A percentile compares a stretch with the other conserved stretches of the same genome.
Conservation (phyloP, 305 asterid genomes). For the Rubia balearica region DNA sequence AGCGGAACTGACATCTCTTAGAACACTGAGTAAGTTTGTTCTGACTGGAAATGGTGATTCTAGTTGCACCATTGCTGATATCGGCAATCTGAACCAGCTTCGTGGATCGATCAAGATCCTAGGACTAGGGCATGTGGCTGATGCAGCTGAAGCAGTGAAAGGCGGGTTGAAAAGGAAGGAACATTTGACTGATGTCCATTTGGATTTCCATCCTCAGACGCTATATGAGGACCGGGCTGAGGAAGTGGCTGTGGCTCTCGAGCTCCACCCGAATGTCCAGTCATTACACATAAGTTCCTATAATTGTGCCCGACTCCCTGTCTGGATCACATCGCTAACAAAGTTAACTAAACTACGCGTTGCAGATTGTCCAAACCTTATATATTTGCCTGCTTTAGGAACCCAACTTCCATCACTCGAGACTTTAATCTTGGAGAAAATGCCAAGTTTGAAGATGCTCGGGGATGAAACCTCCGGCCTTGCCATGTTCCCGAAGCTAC, state of each 20-base stretch:
- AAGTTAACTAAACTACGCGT: constrained; percentile 33
- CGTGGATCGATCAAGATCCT: constrained; percentile 42
- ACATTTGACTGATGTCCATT: constrained; percentile 29
- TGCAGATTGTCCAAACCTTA: constrained; percentile 34
- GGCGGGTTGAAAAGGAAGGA: constrained; percentile 41
- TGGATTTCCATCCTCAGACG: constrained; percentile 35
- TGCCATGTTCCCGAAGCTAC: constrained; percentile 39
- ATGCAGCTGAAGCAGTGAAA: constrained; percentile 30
- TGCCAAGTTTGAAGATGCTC: constrained; percentile 20
- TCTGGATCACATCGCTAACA: constrained; percentile 38
- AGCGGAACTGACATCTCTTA: constrained; percentile 35
- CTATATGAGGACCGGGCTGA: constrained; percentile 12
- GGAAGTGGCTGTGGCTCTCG: constrained; percentile 48
- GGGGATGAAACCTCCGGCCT: constrained; percentile 5
- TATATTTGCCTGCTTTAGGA: constrained; percentile 45
- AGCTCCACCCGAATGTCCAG: constrained; percentile 27
- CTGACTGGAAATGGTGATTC: constrained; percentile 24
- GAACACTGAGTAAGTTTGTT: constrained; percentile 48
- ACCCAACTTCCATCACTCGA: constrained; percentile 36
- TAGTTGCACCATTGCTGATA: constrained; percentile 26
- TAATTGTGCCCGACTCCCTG: constrained; percentile 36
- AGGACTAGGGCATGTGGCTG: constrained; percentile 40
- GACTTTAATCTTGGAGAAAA: constrained; percentile 39
- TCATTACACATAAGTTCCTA: constrained; percentile 34
- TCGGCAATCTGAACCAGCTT: constrained; percentile 41